These are phyloP conservation scores for Neoboletus brunneissimus DNA, from an alignment of 768 basidiomycete genomes.

Conservation along the genomic window DNA sequence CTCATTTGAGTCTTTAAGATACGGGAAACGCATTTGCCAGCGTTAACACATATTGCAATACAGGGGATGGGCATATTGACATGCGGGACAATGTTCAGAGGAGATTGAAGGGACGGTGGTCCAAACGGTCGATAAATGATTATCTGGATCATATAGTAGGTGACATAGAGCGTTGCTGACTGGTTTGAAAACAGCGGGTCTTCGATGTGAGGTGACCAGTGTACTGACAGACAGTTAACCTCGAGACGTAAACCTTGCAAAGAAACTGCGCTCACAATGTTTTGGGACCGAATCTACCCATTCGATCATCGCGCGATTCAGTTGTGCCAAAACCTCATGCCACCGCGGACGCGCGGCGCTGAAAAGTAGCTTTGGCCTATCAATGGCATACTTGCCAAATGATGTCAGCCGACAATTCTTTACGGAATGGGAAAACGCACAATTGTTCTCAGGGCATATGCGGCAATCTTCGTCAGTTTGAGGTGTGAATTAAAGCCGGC, in stretches of 20 bases:
- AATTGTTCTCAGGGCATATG: slow-evolving; percentile 66
- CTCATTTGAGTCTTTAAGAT: slow-evolving; percentile 54
- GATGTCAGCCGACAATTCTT: neutral
- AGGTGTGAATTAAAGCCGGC: slow-evolving; percentile 63
- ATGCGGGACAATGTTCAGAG: slow-evolving; percentile 22
- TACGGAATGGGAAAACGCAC: slow-evolving; percentile 37
- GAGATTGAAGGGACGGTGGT: slow-evolving; percentile 36
- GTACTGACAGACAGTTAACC: slow-evolving; percentile 37
- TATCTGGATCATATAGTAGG: slow-evolving; percentile 63
- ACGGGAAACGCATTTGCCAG: slow-evolving; percentile 57
- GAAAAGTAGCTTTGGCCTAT: slow-evolving; percentile 55
- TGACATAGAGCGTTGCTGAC: slow-evolving; percentile 53
- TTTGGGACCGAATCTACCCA: slow-evolving; percentile 71
- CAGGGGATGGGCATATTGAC: slow-evolving; percentile 45
- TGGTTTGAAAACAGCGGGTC: slow-evolving; percentile 51
- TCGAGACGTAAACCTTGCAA: neutral
- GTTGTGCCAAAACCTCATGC: slow-evolving; percentile 60
- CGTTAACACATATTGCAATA: slow-evolving; percentile 55
- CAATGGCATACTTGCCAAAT: slow-evolving; percentile 59
- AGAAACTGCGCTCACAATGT: slow-evolving; percentile 47
- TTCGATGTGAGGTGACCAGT: slow-evolving; percentile 54
- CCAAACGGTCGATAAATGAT: slow-evolving; percentile 71
- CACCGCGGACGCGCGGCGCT: slow-evolving; percentile 52
- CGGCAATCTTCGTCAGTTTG: slow-evolving; percentile 65
- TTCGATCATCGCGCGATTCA: slow-evolving; percentile 66